Evolutionary conservation across 225 moss, liverwort and hornwort species (phyloP).

Genomic region (Sphagnum tenellum): DNA sequence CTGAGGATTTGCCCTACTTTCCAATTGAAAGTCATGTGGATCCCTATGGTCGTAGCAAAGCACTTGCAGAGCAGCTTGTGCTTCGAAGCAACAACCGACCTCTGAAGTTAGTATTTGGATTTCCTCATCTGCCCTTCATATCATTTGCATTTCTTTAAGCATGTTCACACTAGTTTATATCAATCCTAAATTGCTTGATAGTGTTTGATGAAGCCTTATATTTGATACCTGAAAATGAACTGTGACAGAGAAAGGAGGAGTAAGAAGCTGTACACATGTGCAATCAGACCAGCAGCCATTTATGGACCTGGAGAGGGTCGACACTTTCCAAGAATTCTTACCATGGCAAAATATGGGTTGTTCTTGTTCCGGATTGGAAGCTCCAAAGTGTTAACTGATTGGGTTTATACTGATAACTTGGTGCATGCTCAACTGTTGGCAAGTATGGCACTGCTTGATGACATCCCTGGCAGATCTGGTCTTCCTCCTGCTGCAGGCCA

Average conservation of each 20-base stretch:
- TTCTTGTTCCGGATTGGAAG: conserved; percentile 55
- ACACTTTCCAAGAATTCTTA: conserved; percentile 62
- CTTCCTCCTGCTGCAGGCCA: conserved; percentile 68
- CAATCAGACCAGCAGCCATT: conserved; percentile 72
- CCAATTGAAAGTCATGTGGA: conserved; percentile 70
- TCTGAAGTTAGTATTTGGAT: conserved; percentile 20
- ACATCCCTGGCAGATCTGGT: conserved; percentile 42
- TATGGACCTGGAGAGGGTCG: conserved; percentile 84
- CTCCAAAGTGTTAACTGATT: conserved; percentile 60
- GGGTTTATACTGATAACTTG: conserved; percentile 84
- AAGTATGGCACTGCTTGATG: conserved; percentile 81
- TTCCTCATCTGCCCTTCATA: too few relatives aligned
- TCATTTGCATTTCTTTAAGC: too few relatives aligned
- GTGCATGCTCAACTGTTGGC: conserved; percentile 81
- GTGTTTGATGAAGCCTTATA: not conserved
- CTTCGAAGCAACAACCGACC: conserved; percentile 51
- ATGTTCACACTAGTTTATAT: too few relatives aligned
- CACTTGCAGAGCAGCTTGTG: conserved; percentile 85
- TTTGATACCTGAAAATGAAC: not conserved
- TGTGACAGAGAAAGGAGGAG: conserved; percentile 37
- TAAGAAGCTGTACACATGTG: conserved; percentile 60
- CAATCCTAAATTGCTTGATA: not conserved
- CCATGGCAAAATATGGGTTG: conserved; percentile 54
- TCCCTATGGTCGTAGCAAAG: conserved; percentile 74
- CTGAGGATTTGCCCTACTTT: conserved; percentile 66